Base-by-base conservation (phyloP, 495 filamentous ascomycete species). In the Daldinia grandis region DNA sequence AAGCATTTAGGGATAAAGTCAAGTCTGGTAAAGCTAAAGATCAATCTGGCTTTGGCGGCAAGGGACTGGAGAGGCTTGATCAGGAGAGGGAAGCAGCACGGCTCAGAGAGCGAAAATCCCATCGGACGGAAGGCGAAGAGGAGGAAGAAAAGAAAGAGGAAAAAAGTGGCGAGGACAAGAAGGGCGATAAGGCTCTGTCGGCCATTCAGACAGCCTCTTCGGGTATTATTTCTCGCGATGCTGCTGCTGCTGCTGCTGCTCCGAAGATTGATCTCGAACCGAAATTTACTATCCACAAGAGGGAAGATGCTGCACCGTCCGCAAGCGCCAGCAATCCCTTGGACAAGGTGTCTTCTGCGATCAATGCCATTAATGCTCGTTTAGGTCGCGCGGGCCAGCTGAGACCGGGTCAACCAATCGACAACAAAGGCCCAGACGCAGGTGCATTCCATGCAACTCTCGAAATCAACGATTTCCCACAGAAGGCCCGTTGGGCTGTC, bases 381-480 rank as follows among this genome's bases (percentile, higher is more conserved):
- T 82, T 99, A 21, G 95, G 92, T 72, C 90, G 92, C 65, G 91
- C 92, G 33, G 92, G 93, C 62, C 91, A 93, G 73, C 87, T 97
- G 72, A 90, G 95, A 70, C 90, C 91, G 3, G 96, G 95, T 5
- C 93, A 97, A 53, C 95, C 96, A 17, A 97, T 98, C 76, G 95
- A 99, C 83, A 99, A 99, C 78, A 97, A 97, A 78, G 95, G 95
- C 4, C 95, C 95, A 12, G 95, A 99, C 81, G 95, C 95, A 7
- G 95, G 95, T 30, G 93, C 93, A 12, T 99, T 95, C 87, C 95
- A 99, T 78, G 93, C 95, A 28, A 98, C 94, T 4, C 82, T 99
- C 72, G 96, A 98, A 78, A 98, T 99, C 86, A 99, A 99, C 78
- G 95, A 98, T 81, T 98, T 98, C 79, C 96, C 95, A 28, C 95